These are phyloP conservation scores for Arxiozyma slooffiae DNA, from an alignment of 1,139 yeast species.

Conservation along the genomic window DNA sequence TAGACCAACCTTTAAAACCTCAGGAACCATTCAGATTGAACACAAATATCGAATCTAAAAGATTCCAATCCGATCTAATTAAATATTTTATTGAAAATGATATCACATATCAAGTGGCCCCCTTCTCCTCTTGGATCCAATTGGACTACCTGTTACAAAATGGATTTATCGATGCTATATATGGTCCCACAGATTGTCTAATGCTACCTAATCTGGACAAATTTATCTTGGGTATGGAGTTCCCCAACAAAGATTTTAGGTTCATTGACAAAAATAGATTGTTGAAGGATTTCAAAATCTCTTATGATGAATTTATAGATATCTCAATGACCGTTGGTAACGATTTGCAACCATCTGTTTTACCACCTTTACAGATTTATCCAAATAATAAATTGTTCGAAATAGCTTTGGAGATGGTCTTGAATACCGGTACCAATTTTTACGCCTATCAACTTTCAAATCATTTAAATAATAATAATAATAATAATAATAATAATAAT, in stretches of 20 bases:
- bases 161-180: constrained; percentile 59
- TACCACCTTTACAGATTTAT: constrained; percentile 42
- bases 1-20: constrained; percentile 31
- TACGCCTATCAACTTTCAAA: constrained; percentile 34
- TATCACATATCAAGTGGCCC: constrained; percentile 67
- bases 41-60: constrained; percentile 30
- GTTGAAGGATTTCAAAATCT: constrained; percentile 49
- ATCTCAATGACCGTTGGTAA: constrained; percentile 69
- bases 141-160: constrained; percentile 54
- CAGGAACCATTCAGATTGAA: constrained; percentile 30
- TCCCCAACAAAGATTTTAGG: constrained; percentile 49
- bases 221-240: constrained; percentile 64
- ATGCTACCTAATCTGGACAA: constrained; percentile 55
- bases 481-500: background rate
- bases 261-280: constrained; percentile 54
- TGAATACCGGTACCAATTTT: constrained; percentile 38
- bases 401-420: constrained; percentile 37
- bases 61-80: constrained; percentile 48
- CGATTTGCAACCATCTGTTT: constrained; percentile 56
- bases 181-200: constrained; percentile 75
- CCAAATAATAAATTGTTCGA: constrained; percentile 31
- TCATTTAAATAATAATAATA: constrained; percentile 17
- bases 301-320: constrained; percentile 62
- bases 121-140: constrained; percentile 76
- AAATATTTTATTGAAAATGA: constrained; percentile 46